Conservation (phyloP, 2,329 filamentous ascomycete species). For the Ophiostoma piceae region DNA sequence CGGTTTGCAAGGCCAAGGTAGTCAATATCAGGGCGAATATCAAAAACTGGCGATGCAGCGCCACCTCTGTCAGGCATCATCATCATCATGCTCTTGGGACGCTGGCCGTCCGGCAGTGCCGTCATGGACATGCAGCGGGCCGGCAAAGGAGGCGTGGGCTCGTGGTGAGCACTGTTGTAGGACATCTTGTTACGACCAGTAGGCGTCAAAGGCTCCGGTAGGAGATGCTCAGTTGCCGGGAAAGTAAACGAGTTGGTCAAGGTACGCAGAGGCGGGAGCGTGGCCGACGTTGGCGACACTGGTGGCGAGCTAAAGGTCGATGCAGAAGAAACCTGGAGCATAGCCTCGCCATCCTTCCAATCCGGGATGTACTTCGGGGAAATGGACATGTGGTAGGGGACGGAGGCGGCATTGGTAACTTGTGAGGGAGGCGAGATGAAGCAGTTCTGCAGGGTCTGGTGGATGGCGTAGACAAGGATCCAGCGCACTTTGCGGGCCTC, state of each 20-base stretch:
- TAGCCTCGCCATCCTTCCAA: slow-evolving; percentile 36
- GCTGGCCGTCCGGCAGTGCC: slow-evolving; percentile 6
- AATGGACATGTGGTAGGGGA: slow-evolving; percentile 53
- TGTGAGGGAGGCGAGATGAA: slow-evolving; percentile 44
- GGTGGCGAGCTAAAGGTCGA: background rate
- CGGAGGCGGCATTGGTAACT: slow-evolving; percentile 51
- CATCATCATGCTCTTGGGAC: background rate
- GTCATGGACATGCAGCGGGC: slow-evolving; percentile 23
- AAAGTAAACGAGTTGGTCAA: slow-evolving; percentile 11
- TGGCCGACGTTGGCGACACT: background rate
- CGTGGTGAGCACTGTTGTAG: background rate
- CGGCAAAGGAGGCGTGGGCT: background rate
- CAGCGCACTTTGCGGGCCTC: slow-evolving; percentile 74
- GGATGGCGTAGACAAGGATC: slow-evolving; percentile 67
- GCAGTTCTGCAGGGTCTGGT: slow-evolving; percentile 66
- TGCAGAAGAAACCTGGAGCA: background rate
- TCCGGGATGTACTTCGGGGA: slow-evolving; percentile 42
- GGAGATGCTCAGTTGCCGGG: background rate
- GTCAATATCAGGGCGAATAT: slow-evolving; percentile 53
- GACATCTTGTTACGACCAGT: background rate
- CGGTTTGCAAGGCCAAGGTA: slow-evolving; percentile 46
- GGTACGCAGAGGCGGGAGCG: background rate
- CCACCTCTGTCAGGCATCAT: background rate
- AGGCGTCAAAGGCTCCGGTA: background rate
- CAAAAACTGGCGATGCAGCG: slow-evolving; percentile 28